Evolutionary conservation across 176 grass and related monocot species (phyloP).

Genomic region (Eragrostis nindensis): DNA sequence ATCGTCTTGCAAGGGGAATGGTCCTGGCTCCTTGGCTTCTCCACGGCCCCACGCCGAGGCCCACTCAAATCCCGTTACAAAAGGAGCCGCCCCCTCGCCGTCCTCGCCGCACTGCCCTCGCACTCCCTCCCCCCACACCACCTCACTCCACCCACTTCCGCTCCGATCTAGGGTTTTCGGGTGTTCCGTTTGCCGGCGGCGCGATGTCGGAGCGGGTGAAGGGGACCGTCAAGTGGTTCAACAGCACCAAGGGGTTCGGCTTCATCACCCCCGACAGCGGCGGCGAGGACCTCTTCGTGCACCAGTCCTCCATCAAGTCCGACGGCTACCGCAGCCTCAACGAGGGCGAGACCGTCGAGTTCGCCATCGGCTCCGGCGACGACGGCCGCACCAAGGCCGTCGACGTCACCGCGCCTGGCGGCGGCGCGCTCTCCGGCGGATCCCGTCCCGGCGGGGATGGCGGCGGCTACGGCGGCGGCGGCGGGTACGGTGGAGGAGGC

Average conservation of each 20-base stretch:
- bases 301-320: constrained; percentile 42
- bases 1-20: rapidly evolving
- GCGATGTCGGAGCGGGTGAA: constrained; percentile 9
- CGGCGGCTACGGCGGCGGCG: background rate
- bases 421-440: background rate
- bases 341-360: constrained; percentile 37
- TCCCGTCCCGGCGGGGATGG: background rate
- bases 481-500: background rate
- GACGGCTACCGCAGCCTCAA: constrained; percentile 38
- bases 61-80: background rate
- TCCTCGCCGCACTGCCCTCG: background rate
- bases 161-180: constrained; percentile 5
- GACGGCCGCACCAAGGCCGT: constrained; percentile 38
- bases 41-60: background rate
- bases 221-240: constrained; percentile 43
- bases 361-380: background rate
- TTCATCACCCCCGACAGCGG: constrained; percentile 36
- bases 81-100: background rate
- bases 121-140: background rate
- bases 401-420: constrained; percentile 30
- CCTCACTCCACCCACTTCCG: background rate
- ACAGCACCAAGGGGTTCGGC: constrained; percentile 39
- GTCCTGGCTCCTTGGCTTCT: background rate
- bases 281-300: constrained; percentile 31
- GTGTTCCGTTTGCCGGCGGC: background rate